phyloP scores from a whole-genome alignment of 345 rosid species.

The Brassica cretica region DNA sequence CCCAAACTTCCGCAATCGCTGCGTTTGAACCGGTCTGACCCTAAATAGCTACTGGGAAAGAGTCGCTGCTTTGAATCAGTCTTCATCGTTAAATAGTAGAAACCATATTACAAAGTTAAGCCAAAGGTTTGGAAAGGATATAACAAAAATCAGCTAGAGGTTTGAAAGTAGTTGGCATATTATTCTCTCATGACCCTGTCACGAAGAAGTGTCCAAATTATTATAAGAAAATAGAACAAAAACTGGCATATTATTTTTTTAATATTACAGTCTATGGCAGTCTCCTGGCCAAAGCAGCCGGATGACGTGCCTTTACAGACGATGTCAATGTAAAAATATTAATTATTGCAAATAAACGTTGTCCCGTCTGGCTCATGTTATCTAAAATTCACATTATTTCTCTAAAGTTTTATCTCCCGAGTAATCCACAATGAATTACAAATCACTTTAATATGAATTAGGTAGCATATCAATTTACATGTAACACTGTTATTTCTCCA shows the following conservation, averaged over 20 bases:
- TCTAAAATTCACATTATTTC: not conserved
- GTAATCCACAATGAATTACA: not conserved
- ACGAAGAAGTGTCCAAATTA: not conserved
- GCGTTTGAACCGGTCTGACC: too few species aligned
- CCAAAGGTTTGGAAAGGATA: not conserved
- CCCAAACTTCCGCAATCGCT: too few species aligned
- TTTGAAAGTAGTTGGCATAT: not conserved
- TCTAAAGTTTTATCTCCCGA: slow-evolving; percentile 12
- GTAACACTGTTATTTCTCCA: not conserved
- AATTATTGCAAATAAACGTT: not conserved
- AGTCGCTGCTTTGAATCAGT: not conserved
- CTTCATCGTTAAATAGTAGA: not conserved
- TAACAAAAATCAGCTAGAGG: not conserved
- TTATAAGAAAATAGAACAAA: not conserved
- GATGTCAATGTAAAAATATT: not conserved
- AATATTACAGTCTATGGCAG: slow-evolving; percentile 2
- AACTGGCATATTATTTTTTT: not conserved
- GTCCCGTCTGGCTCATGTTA: not conserved
- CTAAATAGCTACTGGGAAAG: not conserved
- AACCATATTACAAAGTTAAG: not conserved
- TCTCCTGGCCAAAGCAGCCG: slow-evolving; percentile 27
- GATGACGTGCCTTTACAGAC: slow-evolving; percentile 1
- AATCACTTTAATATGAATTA: not conserved
- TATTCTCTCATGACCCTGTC: slow-evolving; percentile 11
- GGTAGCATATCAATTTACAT: not conserved